Evolutionary conservation across 2,329 filamentous ascomycete species (phyloP), one percentile per base, ranked within the genome.

Genomic region (Sporothrix mexicana): DNA sequence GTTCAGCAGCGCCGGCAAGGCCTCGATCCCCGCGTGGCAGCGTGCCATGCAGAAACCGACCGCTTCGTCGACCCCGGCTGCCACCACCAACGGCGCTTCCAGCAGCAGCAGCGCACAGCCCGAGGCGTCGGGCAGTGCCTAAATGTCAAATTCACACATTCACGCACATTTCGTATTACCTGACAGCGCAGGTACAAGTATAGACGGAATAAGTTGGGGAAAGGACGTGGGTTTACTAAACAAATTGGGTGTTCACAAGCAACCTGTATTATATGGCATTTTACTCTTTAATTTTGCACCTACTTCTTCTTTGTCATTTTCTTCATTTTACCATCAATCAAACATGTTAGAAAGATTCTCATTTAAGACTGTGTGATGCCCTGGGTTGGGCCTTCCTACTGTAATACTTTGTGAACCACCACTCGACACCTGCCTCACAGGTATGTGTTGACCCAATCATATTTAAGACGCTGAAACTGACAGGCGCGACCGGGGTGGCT

Each of bases 1-100:
- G 43, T 87, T 89, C 80, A 80, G 77, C 75, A 83, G 86, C 51
- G 78, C 81, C 15, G 83, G 82, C 47, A 90, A 88, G 81, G 91
- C 92, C 12, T 90, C 91, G 12, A 95, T 95, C 76, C 92, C 92
- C 4, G 88, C 92, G 4, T 95, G 92, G 92, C 92, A 95, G 82
- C 88, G 93, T 86, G 91, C 91, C 66, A 90, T 90, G 79, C 85
- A 89, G 45, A 75, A 93, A 1, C 91, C 92, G 0, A 82, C 90
- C 10, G 83, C 93, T 9, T 78, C 88, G 25, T 88, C 73, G 43
- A 53, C 73, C 13, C 30, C 69, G 4, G 20, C 73, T 47, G 17
- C 62, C 7, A 25, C 61, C 64, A 47, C 53, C 36, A 72, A 53
- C 47, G 47, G 61, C 49, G 12, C 51, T 3, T 13, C 59, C 55